Conservation (phyloP, 2,329 filamentous ascomycete genomes). For the Penicillium sp. region DNA sequence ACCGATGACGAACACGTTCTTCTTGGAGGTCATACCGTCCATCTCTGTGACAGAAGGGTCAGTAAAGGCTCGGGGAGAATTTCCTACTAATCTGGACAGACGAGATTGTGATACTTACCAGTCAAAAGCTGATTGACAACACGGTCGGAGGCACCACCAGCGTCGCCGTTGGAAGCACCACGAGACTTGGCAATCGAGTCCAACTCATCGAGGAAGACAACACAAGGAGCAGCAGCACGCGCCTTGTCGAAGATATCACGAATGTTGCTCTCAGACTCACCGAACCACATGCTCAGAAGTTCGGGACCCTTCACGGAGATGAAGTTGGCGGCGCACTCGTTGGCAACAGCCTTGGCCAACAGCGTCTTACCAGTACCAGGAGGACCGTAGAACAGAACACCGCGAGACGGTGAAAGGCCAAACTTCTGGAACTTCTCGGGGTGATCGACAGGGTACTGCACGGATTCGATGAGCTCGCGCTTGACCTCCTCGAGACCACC, state of each 20-base stretch:
- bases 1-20: conserved; percentile 99
- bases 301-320: conserved; percentile 99
- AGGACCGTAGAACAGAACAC: conserved; percentile 97
- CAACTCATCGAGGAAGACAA: conserved; percentile 97
- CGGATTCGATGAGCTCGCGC: conserved; percentile 97
- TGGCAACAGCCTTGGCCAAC: conserved; percentile 98
- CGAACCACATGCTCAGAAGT: conserved; percentile 99
- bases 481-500: conserved; percentile 98
- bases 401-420: conserved; percentile 91
- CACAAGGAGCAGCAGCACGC: conserved; percentile 91
- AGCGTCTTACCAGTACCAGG: conserved; percentile 99
- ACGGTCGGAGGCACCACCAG: conserved; percentile 96
- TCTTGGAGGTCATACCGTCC: conserved; percentile 99
- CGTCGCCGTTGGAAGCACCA: conserved; percentile 92
- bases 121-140: conserved; percentile 99
- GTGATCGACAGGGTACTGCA: conserved; percentile 98
- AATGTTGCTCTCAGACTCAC: conserved; percentile 99
- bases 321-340: conserved; percentile 99
- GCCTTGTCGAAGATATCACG: conserved; percentile 99
- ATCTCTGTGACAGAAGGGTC: conserved; percentile 61
- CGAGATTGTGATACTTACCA: conserved; percentile 51
- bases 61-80: conserved; percentile 27
- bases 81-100: too few relatives aligned
- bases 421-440: conserved; percentile 99
- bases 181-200: conserved; percentile 99